Base-by-base conservation (phyloP, 108 stramenopile genomes). In the Thalassiosira profunda region DNA sequence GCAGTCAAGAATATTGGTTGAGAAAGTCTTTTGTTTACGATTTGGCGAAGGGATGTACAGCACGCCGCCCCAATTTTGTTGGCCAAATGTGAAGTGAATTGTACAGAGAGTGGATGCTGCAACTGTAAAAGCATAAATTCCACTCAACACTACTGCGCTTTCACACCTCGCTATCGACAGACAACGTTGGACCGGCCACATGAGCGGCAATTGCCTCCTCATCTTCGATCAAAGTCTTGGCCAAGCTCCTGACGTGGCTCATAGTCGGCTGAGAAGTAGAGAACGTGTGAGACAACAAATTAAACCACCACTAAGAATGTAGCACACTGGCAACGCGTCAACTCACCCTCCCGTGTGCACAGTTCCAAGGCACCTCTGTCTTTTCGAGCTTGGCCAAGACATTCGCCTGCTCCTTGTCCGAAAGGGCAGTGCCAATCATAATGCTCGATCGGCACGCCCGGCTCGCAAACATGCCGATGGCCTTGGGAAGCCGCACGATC, bases 391-490 rank as follows among this genome's bases (percentile, higher is more conserved):
- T 90, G 24, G 79, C 54, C 52, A 97, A 93, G 24, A 98, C 74
- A 8, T 67, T 55, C 18, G 69, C 70, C 94, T 97, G 97, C 51
- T 98, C 93, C 38, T 84, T 82, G 26, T 73, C 54, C 24, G 90
- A 91, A 26, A 98, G 57, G 15, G 97, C 93, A 21, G 89, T 96
- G 6, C 97, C 98, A 73, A 98, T 96, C 97, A 98, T 98, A 37
- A 98, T 90, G 58, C 89, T 86, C 12, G 76, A 70, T 63, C 98
- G 82, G 70, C 98, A 98, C 23, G 98, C 96, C 3, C 98, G 76
- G 52, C 79, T 93, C 29, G 98, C 98, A 84, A 98, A 98, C 96
- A 98, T 97, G 53, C 96, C 93, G 35, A 96, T 88, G 18, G 97
- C 92, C 76, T 98, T 98, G 18, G 97, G 97, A 8, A 98, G 84